These are phyloP conservation scores for Russula abietina DNA, from an alignment of 768 basidiomycete species.

Conservation along the genomic window DNA sequence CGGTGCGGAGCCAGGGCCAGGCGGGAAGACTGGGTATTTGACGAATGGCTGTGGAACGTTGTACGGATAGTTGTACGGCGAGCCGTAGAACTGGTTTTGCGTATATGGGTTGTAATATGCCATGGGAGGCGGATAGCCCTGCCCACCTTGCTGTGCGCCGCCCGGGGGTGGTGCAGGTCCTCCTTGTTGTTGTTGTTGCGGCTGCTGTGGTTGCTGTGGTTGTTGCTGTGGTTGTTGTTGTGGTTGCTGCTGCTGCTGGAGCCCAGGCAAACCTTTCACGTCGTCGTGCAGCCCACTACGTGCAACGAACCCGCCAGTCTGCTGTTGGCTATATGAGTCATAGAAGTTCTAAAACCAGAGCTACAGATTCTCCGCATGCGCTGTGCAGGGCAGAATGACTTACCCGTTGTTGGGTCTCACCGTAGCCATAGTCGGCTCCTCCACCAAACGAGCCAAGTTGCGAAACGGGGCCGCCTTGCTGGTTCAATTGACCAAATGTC, in stretches of 20 bases:
- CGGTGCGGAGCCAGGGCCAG: constrained; percentile 58
- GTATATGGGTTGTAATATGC: constrained; percentile 63
- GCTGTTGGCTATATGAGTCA: constrained; percentile 50
- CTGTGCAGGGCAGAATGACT: constrained; percentile 26
- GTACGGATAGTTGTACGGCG: constrained; percentile 57
- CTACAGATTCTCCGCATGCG: constrained; percentile 23
- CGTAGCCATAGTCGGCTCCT: constrained; percentile 59
- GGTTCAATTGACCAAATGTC: constrained; percentile 56
- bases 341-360: constrained; percentile 56
- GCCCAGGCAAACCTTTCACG: constrained; percentile 58
- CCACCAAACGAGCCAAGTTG: constrained; percentile 51
- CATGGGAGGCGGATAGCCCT: constrained; percentile 54
- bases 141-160: constrained; percentile 59
- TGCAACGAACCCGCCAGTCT: constrained; percentile 60
- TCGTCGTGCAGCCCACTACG: constrained; percentile 71
- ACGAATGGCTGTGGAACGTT: constrained; percentile 61
- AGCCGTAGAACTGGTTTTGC: constrained; percentile 71
- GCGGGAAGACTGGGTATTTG: constrained; percentile 71
- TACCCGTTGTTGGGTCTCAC: constrained; percentile 58
- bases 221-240: constrained; percentile 50
- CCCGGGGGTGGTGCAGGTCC: constrained; percentile 51
- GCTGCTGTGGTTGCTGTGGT: constrained; percentile 38
- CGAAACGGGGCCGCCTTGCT: constrained; percentile 42
- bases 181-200: constrained; percentile 41
- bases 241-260: constrained; percentile 51